Evolutionary conservation across 2,329 filamentous ascomycete genomes (phyloP), one percentile per base, ranked within the genome.

Genomic region (Neonectria hederae): DNA sequence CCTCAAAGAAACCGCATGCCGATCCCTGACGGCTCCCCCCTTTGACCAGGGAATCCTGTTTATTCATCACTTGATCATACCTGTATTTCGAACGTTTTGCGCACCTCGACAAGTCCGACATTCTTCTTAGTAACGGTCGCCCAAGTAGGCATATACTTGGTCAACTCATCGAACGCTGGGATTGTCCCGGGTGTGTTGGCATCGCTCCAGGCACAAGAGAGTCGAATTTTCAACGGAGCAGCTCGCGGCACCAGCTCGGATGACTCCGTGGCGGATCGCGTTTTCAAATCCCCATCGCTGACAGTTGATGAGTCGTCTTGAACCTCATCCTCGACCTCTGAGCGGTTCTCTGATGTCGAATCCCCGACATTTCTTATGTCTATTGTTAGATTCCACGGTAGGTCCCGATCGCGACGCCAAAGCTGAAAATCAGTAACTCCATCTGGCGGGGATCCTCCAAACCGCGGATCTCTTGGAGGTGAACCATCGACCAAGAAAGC

Each of bases 191-290:
- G 78, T 38, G 82, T 80, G 74, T 97, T 97, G 48, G 87, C 89
- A 80, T 99, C 96, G 72, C 91, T 93, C 94, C 94, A 98, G 32
- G 92, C 82, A 78, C 96, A 98, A 17, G 90, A 84, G 1, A 94
- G 88, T 35, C 82, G 85, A 1, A 94, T 92, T 67, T 83, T 84
- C 35, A 93, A 75, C 5, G 65, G 52, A 14, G 72, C 68, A 5
- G 62, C 62, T 43, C 56, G n/a, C 46, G 51, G 43, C 1, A 26
- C 38, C 14, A 28, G 43, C 2, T n/a, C 28, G 2, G 40, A 13
- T 10, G 51, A 54, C 11, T 51, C 53, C n/a, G 26, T n/a, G 11
- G n/a, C 42, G 24, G 59, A 61, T 45, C 66, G 57, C 17, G 59
- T 54, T 40, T 65, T 72, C 4, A 69, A 55, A 22, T 74, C 68